Percentiles rank a stretch among this genome's conserved stretches.
Conservation (phyloP, 495 filamentous ascomycete species). For the Hypoxylon cercidicola region DNA sequence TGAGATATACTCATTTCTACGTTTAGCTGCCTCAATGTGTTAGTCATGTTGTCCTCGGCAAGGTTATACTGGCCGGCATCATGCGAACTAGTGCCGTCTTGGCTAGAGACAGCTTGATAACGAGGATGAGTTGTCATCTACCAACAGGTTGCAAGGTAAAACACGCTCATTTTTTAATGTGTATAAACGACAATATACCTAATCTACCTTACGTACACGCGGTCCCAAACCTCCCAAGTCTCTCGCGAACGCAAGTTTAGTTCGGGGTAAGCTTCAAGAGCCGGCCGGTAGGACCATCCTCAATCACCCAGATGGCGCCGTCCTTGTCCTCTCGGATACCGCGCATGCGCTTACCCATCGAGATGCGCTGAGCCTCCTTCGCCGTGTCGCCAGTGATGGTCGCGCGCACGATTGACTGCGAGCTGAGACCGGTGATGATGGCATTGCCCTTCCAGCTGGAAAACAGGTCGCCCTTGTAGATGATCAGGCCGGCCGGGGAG, state of each 20-base stretch:
- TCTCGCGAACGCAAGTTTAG: constrained; percentile 44
- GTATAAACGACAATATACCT: constrained; percentile 33
- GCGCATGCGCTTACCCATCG: constrained; percentile 49
- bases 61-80: too few relatives aligned
- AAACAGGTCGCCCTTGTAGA: constrained; percentile 52
- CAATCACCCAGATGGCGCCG: constrained; percentile 50
- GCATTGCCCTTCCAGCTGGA: constrained; percentile 51
- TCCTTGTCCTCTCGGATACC: constrained; percentile 48
- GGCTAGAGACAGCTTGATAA: constrained; percentile 19
- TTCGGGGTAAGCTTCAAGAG: constrained; percentile 52
- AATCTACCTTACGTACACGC: constrained; percentile 38
- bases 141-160: constrained; percentile 28
- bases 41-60: too few relatives aligned
- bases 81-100: too few relatives aligned
- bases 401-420: constrained; percentile 46
- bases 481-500: constrained; percentile 48
- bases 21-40: too few relatives aligned
- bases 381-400: constrained; percentile 49
- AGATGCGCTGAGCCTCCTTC: constrained; percentile 48
- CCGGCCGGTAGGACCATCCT: constrained; percentile 46
- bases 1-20: too few relatives aligned
- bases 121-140: constrained; percentile 27
- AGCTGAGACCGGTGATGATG: constrained; percentile 47
- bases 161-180: constrained; percentile 29
- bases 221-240: constrained; percentile 41